Conservation (phyloP, 331 rosid genomes). For the Pyracantha coccinea region DNA sequence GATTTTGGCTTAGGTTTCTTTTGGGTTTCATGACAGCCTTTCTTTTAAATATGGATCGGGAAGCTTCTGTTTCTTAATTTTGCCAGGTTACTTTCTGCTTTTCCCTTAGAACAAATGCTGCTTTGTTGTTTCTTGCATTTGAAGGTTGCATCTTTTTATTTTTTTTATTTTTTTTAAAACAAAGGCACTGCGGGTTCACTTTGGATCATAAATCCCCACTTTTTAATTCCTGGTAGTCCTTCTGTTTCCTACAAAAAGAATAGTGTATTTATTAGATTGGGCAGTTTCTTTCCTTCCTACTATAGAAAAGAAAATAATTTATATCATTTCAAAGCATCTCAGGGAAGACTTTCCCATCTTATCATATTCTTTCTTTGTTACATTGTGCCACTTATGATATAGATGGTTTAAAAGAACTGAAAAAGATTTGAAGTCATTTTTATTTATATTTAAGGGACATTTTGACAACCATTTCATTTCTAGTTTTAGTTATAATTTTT, state of each 20-base stretch:
- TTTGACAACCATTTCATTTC: too few relatives aligned
- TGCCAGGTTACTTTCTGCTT: background rate
- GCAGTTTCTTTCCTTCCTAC: background rate
- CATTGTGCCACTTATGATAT: background rate
- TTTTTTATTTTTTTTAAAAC: too few relatives aligned
- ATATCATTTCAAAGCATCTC: background rate
- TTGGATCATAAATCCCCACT: background rate
- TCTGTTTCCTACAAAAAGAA: background rate
- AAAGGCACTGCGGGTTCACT: background rate
- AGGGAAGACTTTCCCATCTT: background rate
- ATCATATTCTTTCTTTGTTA: background rate
- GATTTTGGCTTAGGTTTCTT: background rate
- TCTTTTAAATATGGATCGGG: background rate
- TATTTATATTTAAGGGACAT: background rate
- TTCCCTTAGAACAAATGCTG: background rate
- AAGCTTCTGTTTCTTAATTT: background rate
- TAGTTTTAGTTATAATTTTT: too few relatives aligned
- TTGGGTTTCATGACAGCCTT: background rate
- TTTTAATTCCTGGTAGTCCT: background rate
- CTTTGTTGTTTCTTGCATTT: background rate
- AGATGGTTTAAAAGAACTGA: background rate
- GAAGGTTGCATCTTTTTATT: background rate
- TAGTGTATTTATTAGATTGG: background rate
- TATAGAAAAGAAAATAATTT: background rate
- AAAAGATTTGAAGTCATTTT: background rate